phyloP scores from a whole-genome alignment of 352 stramenopile genomes.

The Phytopythium litorale region DNA sequence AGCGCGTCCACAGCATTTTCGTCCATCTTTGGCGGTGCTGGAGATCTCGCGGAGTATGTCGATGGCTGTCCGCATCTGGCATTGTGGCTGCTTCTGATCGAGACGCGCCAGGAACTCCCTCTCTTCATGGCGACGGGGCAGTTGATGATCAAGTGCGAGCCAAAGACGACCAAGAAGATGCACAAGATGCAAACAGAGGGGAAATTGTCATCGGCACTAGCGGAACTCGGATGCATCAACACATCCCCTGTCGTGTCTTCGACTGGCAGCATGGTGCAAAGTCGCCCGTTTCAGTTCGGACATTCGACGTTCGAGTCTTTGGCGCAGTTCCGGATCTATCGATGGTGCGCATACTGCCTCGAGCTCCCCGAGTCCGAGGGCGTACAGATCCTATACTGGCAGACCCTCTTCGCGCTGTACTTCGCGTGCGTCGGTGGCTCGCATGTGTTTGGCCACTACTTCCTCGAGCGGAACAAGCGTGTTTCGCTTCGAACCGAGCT shows the following conservation, averaged over 20 bases:
- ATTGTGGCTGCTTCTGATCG: conserved; percentile 63
- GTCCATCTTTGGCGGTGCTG: conserved; percentile 62
- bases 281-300: conserved; percentile 22
- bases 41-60: conserved; percentile 63
- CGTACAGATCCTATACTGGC: conserved; percentile 62
- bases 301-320: conserved; percentile 59
- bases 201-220: conserved; percentile 44
- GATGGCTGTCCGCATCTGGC: conserved; percentile 58
- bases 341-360: conserved; percentile 62
- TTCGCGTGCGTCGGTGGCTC: conserved; percentile 48
- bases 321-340: conserved; percentile 62
- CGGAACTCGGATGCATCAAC: conserved; percentile 20
- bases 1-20: conserved; percentile 39
- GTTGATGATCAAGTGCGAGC: conserved; percentile 72
- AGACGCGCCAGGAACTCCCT: conserved; percentile 72
- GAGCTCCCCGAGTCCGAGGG: conserved; percentile 49
- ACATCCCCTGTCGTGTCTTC: conserved; percentile 10
- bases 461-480: conserved; percentile 49
- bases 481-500: conserved; percentile 47
- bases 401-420: conserved; percentile 69
- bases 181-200: conserved; percentile 71
- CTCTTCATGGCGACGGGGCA: conserved; percentile 63
- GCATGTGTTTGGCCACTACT: conserved; percentile 58
- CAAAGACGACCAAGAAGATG: conserved; percentile 73
- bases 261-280: conserved; percentile 8